These are phyloP conservation scores for Floccularia luteovirens DNA, from an alignment of 768 basidiomycete species.

Conservation along the genomic window DNA sequence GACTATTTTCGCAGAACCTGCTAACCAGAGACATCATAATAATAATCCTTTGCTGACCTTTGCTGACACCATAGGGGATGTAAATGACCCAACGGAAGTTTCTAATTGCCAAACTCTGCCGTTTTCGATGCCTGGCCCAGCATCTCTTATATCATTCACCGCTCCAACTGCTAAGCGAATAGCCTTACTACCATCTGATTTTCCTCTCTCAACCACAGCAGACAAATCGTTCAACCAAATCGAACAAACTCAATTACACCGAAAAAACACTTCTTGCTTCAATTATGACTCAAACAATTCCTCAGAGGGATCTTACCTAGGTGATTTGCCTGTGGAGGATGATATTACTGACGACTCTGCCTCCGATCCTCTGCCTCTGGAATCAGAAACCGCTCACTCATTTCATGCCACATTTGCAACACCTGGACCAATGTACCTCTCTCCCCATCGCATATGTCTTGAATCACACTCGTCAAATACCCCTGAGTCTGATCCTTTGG, in stretches of 20 bases:
- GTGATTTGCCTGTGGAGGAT: conserved; percentile 1
- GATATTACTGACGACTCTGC: conserved; percentile 10
- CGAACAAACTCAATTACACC: too few species aligned
- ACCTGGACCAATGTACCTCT: conserved; percentile 36
- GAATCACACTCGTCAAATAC: conserved; percentile 47
- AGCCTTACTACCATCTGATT: neutral
- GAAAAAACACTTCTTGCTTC: too few species aligned
- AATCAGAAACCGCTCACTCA: conserved; percentile 8
- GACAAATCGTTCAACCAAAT: too few species aligned
- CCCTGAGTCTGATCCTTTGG: conserved; percentile 27
- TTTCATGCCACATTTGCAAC: conserved; percentile 28
- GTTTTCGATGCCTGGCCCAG: conserved; percentile 21
- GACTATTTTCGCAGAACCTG: neutral
- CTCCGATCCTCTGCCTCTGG: conserved; percentile 9
- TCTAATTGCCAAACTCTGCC: conserved; percentile 6
- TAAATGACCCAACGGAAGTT: neutral
- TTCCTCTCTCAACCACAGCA: too few species aligned
- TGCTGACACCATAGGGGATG: neutral
- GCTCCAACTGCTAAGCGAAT: conserved; percentile 3
- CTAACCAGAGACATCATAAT: neutral
- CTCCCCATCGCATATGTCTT: conserved; percentile 33
- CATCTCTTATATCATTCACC: conserved; percentile 14
- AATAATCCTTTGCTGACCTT: neutral
- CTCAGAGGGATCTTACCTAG: neutral
- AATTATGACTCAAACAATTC: neutral